Base-by-base conservation (phyloP, 202 grass and related monocot genomes). In the Eragrostis tef region DNA sequence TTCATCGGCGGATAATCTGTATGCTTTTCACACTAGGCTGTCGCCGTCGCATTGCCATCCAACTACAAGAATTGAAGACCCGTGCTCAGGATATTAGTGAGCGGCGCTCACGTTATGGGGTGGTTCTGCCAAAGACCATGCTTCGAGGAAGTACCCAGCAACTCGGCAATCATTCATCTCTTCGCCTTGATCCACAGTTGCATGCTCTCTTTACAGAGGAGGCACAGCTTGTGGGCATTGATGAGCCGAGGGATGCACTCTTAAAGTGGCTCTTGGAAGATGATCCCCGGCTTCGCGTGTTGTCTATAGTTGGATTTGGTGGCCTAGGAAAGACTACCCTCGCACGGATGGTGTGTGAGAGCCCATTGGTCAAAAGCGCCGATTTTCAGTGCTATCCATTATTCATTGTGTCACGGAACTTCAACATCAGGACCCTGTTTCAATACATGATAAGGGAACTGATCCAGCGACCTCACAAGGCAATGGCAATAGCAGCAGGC, bases 281-380 rank as follows among this genome's bases (percentile, higher is more conserved):
- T 34, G 67, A 84, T 24, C 15, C 49, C 19, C 50, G 19, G 60
- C 81, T 84, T 34, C 56, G 80, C 8, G 80, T 88, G 59, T 61
- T 84, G 16, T 51, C 86, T 11, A 64, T 88, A 3, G 86, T 88
- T 25, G 86, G 81, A 50, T 71, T 74, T 21, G 75, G 75, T 21
- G 86, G 86, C n/a, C 44, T 88, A 2, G 81, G 86, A 36, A 88
- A 88, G 75, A 88, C 81, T 5, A 84, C 81, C 2, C 50, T 88
- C n/a, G 81, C 75, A 62, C 39, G 80, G 42, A 83, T 84, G 80
- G 74, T 79, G 50, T 88, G 70, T 22, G 67, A 57, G 68, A 84
- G 75, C 26, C 80, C 57, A 21, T 11, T 31, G 16, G 67, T 88
- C 59, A 86, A 86, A 77, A 20, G 73, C 1, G 45, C 75, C 58